These are phyloP conservation scores for Solanum chaucha DNA, from an alignment of 257 asterid species.

Conservation along the genomic window DNA sequence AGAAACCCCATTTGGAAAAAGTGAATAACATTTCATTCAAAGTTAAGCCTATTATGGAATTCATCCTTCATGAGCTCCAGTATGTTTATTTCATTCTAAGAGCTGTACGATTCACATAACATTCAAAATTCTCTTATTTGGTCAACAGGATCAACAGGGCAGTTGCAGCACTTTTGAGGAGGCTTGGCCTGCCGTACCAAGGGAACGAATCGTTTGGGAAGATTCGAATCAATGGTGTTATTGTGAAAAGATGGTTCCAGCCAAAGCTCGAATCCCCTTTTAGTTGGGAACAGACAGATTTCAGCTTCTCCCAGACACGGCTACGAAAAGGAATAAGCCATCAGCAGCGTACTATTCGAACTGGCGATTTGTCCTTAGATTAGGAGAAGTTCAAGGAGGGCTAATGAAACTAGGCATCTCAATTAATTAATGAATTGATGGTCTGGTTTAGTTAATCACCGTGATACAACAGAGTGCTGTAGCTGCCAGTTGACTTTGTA, in stretches of 20 bases:
- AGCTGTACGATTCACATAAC: background rate
- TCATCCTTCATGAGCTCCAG: background rate
- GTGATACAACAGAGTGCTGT: background rate
- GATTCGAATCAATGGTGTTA: slow-evolving; percentile 66
- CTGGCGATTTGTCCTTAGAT: slow-evolving; percentile 54
- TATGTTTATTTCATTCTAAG: background rate
- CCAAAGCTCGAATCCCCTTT: slow-evolving; percentile 60
- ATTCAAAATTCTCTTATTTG: slow-evolving; percentile 13
- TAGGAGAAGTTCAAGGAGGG: slow-evolving; percentile 8
- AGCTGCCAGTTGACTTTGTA: background rate
- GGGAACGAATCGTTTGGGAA: slow-evolving; percentile 85
- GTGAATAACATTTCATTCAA: background rate
- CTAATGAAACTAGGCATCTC: background rate
- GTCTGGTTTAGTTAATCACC: background rate
- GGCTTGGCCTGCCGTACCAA: slow-evolving; percentile 63
- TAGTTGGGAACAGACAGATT: slow-evolving; percentile 21
- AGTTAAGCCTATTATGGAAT: background rate
- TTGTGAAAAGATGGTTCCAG: slow-evolving; percentile 73
- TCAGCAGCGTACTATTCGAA: slow-evolving; percentile 73
- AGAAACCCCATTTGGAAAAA: background rate
- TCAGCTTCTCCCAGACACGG: slow-evolving; percentile 34
- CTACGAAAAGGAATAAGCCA: slow-evolving; percentile 61
- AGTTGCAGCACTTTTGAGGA: slow-evolving; percentile 67
- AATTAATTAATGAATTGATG: background rate
- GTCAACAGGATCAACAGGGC: slow-evolving; percentile 73